Evolutionary conservation across 495 filamentous ascomycete genomes (phyloP), one percentile per base, ranked within the genome.

Genomic region (Lasiosphaeria hispida): DNA sequence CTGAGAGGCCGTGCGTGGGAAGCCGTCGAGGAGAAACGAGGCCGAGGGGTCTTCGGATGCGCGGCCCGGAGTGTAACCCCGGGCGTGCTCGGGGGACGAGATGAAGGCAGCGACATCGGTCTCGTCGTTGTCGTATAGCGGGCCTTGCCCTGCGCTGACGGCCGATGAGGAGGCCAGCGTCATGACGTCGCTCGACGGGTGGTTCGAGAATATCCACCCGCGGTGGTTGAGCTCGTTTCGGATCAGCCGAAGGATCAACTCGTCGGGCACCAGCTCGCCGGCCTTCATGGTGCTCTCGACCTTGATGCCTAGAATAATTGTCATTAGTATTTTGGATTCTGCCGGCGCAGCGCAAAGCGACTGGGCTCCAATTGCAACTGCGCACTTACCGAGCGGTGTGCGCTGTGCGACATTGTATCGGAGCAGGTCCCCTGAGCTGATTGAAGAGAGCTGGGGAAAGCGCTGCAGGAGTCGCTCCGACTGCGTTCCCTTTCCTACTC

Each of bases 1-100:
- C 74, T 98, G 94, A 1, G 75, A 56, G 2, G 87, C 85, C 14
- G 91, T 98, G 58, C 94, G 88, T 4, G 94, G 94, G 73, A 97
- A 98, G 17, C 94, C 94, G 69, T 98, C 94, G 47, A 98, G 87
- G 59, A 98, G 85, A 71, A 97, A 98, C 13, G 90, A 96, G 17
- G 92, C 89, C 10, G 83, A 75, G 0, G 94, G 85, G 57, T 85
- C 81, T 44, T 94, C 80, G 44, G 85, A 85, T 47, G 83, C 68
- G 35, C 70, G 75, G 13, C 75, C 57, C 15, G 69, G 72, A 13
- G 60, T 36, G 55, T 59, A 63, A 45, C 68, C 66, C 35, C 65
- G 69, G 33, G 65, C 67, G 47, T 71, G 71, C 43, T 70, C 67
- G 11, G 75, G 73, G 2, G 70, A 70, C 7, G 73, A 72, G 30